These are phyloP conservation scores for Glarea lozoyensis DNA, from an alignment of 495 filamentous ascomycete genomes.

Conservation along the genomic window DNA sequence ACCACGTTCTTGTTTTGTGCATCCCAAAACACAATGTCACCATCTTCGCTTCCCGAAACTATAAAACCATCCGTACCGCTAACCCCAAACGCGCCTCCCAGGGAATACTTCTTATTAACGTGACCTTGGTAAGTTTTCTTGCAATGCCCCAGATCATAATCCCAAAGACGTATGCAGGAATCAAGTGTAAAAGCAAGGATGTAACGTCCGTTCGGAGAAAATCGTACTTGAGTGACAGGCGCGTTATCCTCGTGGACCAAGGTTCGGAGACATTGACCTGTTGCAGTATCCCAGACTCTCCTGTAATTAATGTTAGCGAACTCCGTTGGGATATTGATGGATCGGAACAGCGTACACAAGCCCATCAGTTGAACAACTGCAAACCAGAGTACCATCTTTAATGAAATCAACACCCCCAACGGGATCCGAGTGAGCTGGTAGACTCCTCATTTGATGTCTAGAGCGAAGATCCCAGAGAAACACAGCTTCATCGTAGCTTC, in stretches of 20 bases:
- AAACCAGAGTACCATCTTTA: constrained; percentile 83
- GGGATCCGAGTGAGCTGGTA: constrained; percentile 92
- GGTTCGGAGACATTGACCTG: constrained; percentile 90
- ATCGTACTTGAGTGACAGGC: constrained; percentile 80
- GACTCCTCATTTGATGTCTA: constrained; percentile 71
- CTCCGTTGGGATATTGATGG: too few species aligned
- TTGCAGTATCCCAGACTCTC: constrained; percentile 90
- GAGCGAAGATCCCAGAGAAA: constrained; percentile 93
- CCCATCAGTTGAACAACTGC: constrained; percentile 81
- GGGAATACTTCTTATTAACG: constrained; percentile 70
- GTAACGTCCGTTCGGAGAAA: constrained; percentile 88
- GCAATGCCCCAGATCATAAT: constrained; percentile 79
- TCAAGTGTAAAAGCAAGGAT: constrained; percentile 89
- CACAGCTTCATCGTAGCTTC: constrained; percentile 94
- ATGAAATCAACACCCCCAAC: constrained; percentile 91
- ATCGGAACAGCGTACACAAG: constrained; percentile 49
- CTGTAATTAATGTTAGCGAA: constrained; percentile 23
- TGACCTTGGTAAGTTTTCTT: constrained; percentile 98
- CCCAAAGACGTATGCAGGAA: constrained; percentile 82
- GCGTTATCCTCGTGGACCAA: constrained; percentile 95
- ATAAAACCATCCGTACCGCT: constrained; percentile 55
- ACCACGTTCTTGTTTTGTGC: constrained; percentile 74
- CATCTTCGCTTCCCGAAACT: constrained; percentile 81
- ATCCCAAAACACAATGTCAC: constrained; percentile 81
- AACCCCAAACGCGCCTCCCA: constrained; percentile 71